Percentiles rank a stretch among this genome's conserved stretches.
Evolutionary conservation across 2,329 filamentous ascomycete species (phyloP).

Genomic region (Verticillium zaregamsianum): DNA sequence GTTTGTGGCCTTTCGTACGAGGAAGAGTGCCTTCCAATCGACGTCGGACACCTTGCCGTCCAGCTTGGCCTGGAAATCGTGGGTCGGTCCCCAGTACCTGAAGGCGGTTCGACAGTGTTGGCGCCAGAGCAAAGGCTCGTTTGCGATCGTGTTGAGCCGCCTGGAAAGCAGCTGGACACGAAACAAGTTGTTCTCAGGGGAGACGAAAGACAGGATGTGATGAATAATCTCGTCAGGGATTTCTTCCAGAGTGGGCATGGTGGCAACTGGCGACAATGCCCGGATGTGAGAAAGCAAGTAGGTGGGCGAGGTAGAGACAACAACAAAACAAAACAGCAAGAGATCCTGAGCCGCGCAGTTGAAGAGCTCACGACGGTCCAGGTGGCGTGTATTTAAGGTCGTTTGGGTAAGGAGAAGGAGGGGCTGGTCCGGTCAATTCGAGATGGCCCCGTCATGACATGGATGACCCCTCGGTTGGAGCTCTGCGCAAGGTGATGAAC

Average conservation of each 20-base stretch:
- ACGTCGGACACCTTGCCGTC: conserved; percentile 47
- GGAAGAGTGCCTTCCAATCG: conserved; percentile 71
- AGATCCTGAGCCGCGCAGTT: background rate
- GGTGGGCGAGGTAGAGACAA: background rate
- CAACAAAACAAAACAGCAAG: background rate
- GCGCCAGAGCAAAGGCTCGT: conserved; percentile 76
- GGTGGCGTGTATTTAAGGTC: background rate
- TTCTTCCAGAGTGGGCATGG: conserved; percentile 32
- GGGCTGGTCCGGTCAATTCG: background rate
- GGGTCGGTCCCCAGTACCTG: conserved; percentile 67
- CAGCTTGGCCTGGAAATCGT: conserved; percentile 57
- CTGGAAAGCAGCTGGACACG: conserved; percentile 52
- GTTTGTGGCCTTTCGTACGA: conserved; percentile 51
- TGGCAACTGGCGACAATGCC: background rate
- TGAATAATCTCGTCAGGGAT: conserved; percentile 85
- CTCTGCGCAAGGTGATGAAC: background rate
- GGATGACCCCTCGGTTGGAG: background rate
- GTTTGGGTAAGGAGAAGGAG: background rate
- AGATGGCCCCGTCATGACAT: background rate
- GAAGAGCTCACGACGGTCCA: background rate
- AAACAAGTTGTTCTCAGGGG: conserved; percentile 48
- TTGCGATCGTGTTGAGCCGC: conserved; percentile 60
- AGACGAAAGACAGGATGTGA: conserved; percentile 64
- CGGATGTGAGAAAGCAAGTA: background rate
- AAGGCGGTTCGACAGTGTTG: conserved; percentile 67